These are phyloP conservation scores for Phytophthora ramorum DNA, from an alignment of 352 stramenopile species.

Conservation along the genomic window DNA sequence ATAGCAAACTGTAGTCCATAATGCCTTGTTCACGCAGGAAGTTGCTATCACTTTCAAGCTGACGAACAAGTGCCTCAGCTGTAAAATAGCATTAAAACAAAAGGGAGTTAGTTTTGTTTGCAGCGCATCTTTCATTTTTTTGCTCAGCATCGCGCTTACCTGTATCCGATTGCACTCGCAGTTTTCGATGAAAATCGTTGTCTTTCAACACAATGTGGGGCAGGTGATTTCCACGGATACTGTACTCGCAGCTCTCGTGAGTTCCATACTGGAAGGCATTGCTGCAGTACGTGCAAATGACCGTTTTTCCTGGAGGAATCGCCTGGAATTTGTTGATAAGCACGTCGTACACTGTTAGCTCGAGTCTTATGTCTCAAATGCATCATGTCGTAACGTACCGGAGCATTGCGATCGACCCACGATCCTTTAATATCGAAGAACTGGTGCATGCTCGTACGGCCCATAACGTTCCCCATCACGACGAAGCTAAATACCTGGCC, in stretches of 20 bases:
- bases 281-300: slow-evolving; percentile 89
- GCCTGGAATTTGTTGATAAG: slow-evolving; percentile 35
- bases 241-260: slow-evolving; percentile 75
- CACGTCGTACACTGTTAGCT: slow-evolving; percentile 1
- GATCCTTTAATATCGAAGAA: slow-evolving; percentile 93
- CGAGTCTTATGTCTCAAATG: slow-evolving; percentile 1
- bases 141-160: slow-evolving; percentile 19
- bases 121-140: not conserved
- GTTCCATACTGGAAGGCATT: slow-evolving; percentile 81
- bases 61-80: slow-evolving; percentile 64
- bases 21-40: slow-evolving; percentile 85
- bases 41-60: slow-evolving; percentile 74
- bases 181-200: slow-evolving; percentile 88
- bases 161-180: slow-evolving; percentile 71
- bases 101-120: slow-evolving; percentile 1
- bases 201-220: slow-evolving; percentile 87
- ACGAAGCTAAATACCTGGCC: slow-evolving; percentile 89
- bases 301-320: slow-evolving; percentile 81
- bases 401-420: slow-evolving; percentile 86
- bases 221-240: slow-evolving; percentile 78
- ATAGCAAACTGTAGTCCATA: slow-evolving; percentile 90
- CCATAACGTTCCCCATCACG: slow-evolving; percentile 92
- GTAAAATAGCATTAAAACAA: not conserved
- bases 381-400: slow-evolving; percentile 42
- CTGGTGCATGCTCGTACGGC: slow-evolving; percentile 84